Evolutionary conservation across 768 basidiomycete genomes (phyloP), one percentile per base, ranked within the genome.

Genomic region (Mycena epipterygia): DNA sequence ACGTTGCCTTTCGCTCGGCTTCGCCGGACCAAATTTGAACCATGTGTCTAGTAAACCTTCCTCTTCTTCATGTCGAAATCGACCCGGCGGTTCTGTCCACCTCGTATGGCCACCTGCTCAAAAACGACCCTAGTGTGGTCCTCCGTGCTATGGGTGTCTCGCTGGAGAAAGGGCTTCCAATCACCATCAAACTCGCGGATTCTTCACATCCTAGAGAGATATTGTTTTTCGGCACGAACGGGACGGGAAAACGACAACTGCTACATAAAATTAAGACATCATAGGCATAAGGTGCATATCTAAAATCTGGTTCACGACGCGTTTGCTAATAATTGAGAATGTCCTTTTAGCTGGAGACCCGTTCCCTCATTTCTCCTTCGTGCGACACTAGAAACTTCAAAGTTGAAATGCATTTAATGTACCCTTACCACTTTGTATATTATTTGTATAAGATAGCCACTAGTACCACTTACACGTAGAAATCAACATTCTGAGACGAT

Each of bases 141-240:
- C 23, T 67, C 23, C 66, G 58, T 29, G 66, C 66, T 19, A 67
- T 67, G 66, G 51, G 66, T 23, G 66, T 67, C 41, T 67, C 66
- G 30, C 32, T 67, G 42, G 58, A 67, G 16, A 67, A 61, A 48
- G 66, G 66, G 23, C 52, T 60, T 33, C 66, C 66, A 1, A 37
- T 67, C 7, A 67, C 58, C 27, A 67, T 67, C 30, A 67, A 67
- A 25, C 58, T 67, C 21, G 58, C 51, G 23, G 32, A 61, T 35
- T 53, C 41, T 29, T 35, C 58, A 16, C 25, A 53, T 42, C 49
- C 58, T 41, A 23, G 32, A 29, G 46, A 67, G 8, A 61, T 67
- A 23, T 25, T 67, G 49, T 67, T 67, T 27, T 53, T 67, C 17
- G 52, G 49, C 39, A 67, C 58, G 23, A 58, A 67, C n/a, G 21